Base-by-base conservation (phyloP, 176 grass and related monocot genomes). In the Paspalum vaginatum region DNA sequence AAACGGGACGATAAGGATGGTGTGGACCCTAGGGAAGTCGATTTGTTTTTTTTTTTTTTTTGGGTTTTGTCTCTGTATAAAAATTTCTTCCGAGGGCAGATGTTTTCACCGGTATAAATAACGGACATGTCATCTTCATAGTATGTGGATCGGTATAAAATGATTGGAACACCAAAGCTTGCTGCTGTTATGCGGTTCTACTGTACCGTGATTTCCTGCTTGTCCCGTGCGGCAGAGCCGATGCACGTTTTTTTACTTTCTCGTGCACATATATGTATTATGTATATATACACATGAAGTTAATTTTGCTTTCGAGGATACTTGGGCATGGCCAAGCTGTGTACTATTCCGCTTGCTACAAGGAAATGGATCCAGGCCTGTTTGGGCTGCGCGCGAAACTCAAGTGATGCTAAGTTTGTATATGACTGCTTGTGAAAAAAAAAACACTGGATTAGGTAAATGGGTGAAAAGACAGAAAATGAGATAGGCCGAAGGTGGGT, bases 91-190 rank as follows among this genome's bases (percentile, higher is more conserved):
- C 13, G 49, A 68, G 65, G 65, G 84, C 71, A 27, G 32, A 48
- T 81, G 66, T 85, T 88, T 81, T 61, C 32, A 73, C 72, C 49
- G 13, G 58, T 78, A 89, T 82, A 82, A 89, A 89, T 89, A 72
- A 81, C 75, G 78, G 58, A 83, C 72, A 66, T 77, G 65, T 15
- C 40, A 49, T 65, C 60, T 37, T 49, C 9, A 65, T 72, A 81
- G 27, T 52, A 66, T 1, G 13, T 9, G 9, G 8, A 58, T 69
- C 20, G 26, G 5, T 56, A 80, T 76, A 81, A 85, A 81, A 81
- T 77, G 82, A 71, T 56, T 71, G n/a, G 21, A 58, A 85, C 71
- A 71, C 39, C 39, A 46, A 70, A 84, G 62, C 70, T 70, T 76
- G 20, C 17, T 78, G 47, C 58, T 68, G 70, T 45, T 46, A 61